Evolutionary conservation across 225 moss, liverwort and hornwort species (phyloP).

Genomic region (Asterella californica): DNA sequence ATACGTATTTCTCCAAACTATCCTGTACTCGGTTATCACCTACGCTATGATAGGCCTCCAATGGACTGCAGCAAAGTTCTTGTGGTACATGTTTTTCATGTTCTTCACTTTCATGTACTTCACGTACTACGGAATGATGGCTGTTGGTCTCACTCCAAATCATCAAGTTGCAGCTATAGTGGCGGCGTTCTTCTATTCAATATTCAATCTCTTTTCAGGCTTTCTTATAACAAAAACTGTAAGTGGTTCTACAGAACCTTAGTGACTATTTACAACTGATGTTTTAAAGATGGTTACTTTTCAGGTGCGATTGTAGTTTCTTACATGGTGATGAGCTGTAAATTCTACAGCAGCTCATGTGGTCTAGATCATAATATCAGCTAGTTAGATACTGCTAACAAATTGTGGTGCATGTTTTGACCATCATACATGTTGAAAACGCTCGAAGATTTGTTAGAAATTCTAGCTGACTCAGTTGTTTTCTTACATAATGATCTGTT

Average conservation of each 20-base stretch:
- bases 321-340: too few relatives aligned
- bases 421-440: neutral
- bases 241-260: neutral
- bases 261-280: neutral
- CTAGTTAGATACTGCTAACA: neutral
- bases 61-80: conserved; percentile 30
- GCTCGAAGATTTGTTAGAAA: neutral
- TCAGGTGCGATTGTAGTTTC: too few relatives aligned
- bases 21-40: conserved; percentile 21
- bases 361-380: neutral
- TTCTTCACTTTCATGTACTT: conserved; percentile 35
- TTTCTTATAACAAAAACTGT: conserved; percentile 25
- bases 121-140: conserved; percentile 46
- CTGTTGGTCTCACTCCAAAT: conserved; percentile 38
- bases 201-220: conserved; percentile 40
- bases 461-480: neutral
- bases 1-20: conserved; percentile 22
- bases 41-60: conserved; percentile 34
- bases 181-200: conserved; percentile 30
- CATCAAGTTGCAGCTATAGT: conserved; percentile 31
- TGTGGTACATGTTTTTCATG: conserved; percentile 34
- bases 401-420: neutral
- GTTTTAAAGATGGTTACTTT: neutral
- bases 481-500: conserved; percentile 10
- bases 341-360: neutral